Conservation (phyloP, 345 rosid genomes). For the Camelina neglecta region DNA sequence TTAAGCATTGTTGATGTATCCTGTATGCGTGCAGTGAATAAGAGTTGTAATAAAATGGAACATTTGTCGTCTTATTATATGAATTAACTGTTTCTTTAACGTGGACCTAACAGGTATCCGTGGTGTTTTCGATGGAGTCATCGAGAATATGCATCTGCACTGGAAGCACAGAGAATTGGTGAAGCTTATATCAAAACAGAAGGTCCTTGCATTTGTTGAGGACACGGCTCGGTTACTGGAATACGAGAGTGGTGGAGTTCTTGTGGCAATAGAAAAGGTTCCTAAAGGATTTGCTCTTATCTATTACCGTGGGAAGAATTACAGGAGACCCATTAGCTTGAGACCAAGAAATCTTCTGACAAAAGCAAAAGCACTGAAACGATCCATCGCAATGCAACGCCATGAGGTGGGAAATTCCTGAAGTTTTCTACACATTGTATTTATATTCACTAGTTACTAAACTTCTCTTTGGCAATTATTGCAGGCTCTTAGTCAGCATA, state of each 20-base stretch:
- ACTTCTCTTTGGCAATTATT: conserved; percentile 32
- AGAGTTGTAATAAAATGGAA: conserved; percentile 7
- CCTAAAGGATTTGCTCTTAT: conserved; percentile 95
- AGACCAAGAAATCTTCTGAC: conserved; percentile 96
- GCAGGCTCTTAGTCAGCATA: conserved; percentile 97
- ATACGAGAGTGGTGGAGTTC: conserved; percentile 94
- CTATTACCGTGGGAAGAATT: conserved; percentile 95
- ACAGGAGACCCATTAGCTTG: conserved; percentile 77
- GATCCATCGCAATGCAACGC: conserved; percentile 93
- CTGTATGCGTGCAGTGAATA: not conserved
- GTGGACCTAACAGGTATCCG: conserved; percentile 72
- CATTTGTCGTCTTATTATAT: conserved; percentile 22
- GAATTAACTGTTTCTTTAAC: not conserved
- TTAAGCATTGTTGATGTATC: conserved; percentile 1
- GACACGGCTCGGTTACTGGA: conserved; percentile 92
- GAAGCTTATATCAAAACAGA: conserved; percentile 93
- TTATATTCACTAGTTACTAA: conserved; percentile 14
- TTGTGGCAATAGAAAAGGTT: conserved; percentile 88
- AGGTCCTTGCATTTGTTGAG: conserved; percentile 89
- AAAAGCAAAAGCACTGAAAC: conserved; percentile 95
- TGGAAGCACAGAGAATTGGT: conserved; percentile 99
- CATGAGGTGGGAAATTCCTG: conserved; percentile 68
- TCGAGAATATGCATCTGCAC: conserved; percentile 99
- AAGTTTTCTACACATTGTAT: conserved; percentile 15
- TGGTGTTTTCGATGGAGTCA: conserved; percentile 97